These are phyloP conservation scores for Penicillium dipodomyicola DNA, from an alignment of 495 filamentous ascomycete genomes.

Conservation along the genomic window DNA sequence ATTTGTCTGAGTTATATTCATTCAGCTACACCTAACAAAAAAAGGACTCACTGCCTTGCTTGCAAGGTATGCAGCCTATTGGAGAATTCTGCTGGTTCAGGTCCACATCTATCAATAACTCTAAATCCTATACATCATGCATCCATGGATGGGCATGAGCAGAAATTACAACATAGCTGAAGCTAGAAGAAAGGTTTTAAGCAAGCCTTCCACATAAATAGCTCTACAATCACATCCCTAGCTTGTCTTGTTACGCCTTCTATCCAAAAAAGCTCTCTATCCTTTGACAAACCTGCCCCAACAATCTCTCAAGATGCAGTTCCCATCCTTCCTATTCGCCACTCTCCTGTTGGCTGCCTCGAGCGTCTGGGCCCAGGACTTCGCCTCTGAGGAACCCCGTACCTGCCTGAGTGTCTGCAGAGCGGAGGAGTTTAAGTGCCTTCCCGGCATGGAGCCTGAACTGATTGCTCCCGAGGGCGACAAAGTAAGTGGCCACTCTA, in stretches of 20 bases:
- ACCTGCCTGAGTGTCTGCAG: not conserved
- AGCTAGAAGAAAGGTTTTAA: not conserved
- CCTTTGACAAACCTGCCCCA: not conserved
- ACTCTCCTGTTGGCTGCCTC: not conserved
- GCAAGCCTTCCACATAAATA: not conserved
- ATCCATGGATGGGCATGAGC: not conserved
- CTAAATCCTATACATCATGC: not conserved
- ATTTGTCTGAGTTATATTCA: not conserved
- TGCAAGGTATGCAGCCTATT: not conserved
- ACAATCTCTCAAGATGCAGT: not conserved
- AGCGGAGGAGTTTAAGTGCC: not conserved
- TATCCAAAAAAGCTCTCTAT: too few relatives aligned
- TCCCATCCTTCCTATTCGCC: slow-evolving; percentile 4
- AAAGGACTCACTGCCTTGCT: not conserved
- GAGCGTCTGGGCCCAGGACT: not conserved
- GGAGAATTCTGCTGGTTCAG: not conserved
- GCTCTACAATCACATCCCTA: not conserved
- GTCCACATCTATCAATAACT: slow-evolving; percentile 1
- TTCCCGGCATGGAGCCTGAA: not conserved
- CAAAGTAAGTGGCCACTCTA: not conserved
- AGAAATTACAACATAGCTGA: not conserved
- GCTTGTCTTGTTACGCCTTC: not conserved
- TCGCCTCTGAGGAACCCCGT: not conserved
- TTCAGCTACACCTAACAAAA: not conserved
- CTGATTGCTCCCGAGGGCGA: not conserved